A percentile compares a stretch with the other conserved stretches of the same genome.
Conservation (phyloP, 495 filamentous ascomycete species). For the Xylaria curta region DNA sequence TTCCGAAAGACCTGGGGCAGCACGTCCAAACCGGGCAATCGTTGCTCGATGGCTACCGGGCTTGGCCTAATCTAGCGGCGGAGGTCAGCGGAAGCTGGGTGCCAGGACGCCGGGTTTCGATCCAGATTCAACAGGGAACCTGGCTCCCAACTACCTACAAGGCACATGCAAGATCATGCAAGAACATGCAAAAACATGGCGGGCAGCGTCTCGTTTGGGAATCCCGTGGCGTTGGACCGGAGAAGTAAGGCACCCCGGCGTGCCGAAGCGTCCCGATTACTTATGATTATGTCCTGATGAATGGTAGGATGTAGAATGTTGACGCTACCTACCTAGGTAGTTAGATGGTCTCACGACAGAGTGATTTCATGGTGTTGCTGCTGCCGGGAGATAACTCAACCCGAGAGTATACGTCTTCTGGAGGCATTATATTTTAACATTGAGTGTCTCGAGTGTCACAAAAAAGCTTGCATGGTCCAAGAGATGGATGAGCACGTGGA, state of each 20-base stretch:
- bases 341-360: background rate
- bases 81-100: slow-evolving; percentile 11
- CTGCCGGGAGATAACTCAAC: background rate
- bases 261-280: background rate
- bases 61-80: slow-evolving; percentile 7
- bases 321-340: background rate
- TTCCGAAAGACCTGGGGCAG: background rate
- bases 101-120: slow-evolving; percentile 13
- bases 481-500: background rate
- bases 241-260: background rate
- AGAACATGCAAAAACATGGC: background rate
- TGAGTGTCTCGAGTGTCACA: too few relatives aligned
- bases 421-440: background rate
- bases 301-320: background rate
- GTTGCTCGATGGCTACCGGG: background rate
- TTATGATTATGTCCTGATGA: background rate
- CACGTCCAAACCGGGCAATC: slow-evolving; percentile 12
- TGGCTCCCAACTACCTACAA: background rate
- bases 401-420: background rate
- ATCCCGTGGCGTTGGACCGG: background rate
- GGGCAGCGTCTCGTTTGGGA: background rate
- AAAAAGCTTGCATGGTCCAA: background rate
- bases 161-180: background rate
- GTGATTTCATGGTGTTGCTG: background rate
- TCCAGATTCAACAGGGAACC: background rate